A percentile compares a stretch with the other conserved stretches of the same genome.
Evolutionary conservation across 1,139 yeast species (phyloP).

Genomic region (Lodderomyces beijingensis): DNA sequence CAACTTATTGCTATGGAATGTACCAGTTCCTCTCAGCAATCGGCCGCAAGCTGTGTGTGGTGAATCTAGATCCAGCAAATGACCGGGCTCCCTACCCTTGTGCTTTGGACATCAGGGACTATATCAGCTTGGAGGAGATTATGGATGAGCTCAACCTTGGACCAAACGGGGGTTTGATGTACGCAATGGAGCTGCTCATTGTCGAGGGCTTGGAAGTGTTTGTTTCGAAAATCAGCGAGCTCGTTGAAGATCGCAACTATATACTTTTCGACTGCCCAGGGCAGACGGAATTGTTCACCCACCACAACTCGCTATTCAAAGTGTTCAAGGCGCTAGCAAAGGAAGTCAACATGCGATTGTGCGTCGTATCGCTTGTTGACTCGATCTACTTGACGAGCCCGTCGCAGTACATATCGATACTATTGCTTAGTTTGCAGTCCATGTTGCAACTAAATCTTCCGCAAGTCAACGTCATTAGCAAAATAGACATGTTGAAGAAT

Average conservation of each 20-base stretch:
- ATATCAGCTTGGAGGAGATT: slow-evolving; percentile 79
- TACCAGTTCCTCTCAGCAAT: slow-evolving; percentile 88
- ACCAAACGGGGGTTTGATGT: slow-evolving; percentile 93
- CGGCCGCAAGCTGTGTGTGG: slow-evolving; percentile 78
- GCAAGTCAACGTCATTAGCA: slow-evolving; percentile 58
- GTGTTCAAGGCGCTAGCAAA: slow-evolving; percentile 36
- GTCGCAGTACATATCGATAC: slow-evolving; percentile 82
- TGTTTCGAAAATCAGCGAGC: slow-evolving; percentile 42
- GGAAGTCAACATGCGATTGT: slow-evolving; percentile 63
- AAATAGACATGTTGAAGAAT: slow-evolving; percentile 73
- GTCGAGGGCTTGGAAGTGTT: slow-evolving; percentile 50
- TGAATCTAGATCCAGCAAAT: slow-evolving; percentile 94
- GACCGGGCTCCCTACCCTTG: slow-evolving; percentile 78
- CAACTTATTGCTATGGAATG: slow-evolving; percentile 92
- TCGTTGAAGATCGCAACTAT: slow-evolving; percentile 54
- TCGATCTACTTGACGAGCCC: slow-evolving; percentile 83
- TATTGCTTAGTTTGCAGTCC: slow-evolving; percentile 73
- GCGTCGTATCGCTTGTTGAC: slow-evolving; percentile 85
- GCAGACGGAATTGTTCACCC: slow-evolving; percentile 47
- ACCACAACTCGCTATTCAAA: slow-evolving; percentile 35
- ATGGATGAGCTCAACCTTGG: slow-evolving; percentile 82
- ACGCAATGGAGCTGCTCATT: slow-evolving; percentile 69
- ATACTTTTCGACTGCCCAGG: slow-evolving; percentile 82
- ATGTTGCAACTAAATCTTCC: slow-evolving; percentile 46
- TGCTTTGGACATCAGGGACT: slow-evolving; percentile 84